Percentiles rank a stretch among this genome's conserved stretches.
Evolutionary conservation across 257 asterid species (phyloP).

Genomic region (Ophiorrhiza pumila): DNA sequence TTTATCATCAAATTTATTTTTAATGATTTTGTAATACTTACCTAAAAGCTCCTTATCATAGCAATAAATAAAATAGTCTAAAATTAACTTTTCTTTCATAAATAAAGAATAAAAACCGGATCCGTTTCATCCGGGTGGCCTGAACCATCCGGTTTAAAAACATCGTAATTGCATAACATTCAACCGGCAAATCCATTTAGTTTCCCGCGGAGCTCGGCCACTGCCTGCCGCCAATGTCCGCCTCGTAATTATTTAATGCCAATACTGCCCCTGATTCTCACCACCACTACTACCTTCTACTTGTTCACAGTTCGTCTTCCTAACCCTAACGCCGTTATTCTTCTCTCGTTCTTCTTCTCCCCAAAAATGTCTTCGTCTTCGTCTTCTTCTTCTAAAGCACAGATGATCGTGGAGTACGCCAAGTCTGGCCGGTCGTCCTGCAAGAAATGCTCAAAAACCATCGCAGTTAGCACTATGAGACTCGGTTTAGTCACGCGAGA

Average conservation of each 20-base stretch:
- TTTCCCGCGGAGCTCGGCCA: too few relatives aligned
- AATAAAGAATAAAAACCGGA: too few relatives aligned
- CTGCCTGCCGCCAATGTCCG: background rate
- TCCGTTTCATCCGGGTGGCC: too few relatives aligned
- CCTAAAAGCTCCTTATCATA: too few relatives aligned
- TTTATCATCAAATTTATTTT: too few relatives aligned
- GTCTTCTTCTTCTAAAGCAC: conserved; percentile 16
- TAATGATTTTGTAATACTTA: too few relatives aligned
- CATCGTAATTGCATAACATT: too few relatives aligned
- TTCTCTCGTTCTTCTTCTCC: conserved; percentile 15
- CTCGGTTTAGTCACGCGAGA: conserved; percentile 69
- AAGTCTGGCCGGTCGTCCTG: conserved; percentile 86
- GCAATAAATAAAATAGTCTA: too few relatives aligned
- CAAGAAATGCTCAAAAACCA: conserved; percentile 73
- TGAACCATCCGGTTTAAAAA: too few relatives aligned
- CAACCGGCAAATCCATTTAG: too few relatives aligned
- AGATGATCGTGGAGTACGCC: conserved; percentile 74
- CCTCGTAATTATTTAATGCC: background rate
- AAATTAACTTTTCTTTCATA: too few relatives aligned
- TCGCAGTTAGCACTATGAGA: conserved; percentile 55
- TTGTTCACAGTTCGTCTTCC: background rate
- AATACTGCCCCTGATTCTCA: background rate
- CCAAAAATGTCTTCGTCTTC: conserved; percentile 38
- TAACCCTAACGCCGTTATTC: background rate
- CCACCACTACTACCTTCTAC: background rate